Evolutionary conservation across 1,284 basidiomycete genomes (phyloP).

Genomic region (Trametes pubescens): DNA sequence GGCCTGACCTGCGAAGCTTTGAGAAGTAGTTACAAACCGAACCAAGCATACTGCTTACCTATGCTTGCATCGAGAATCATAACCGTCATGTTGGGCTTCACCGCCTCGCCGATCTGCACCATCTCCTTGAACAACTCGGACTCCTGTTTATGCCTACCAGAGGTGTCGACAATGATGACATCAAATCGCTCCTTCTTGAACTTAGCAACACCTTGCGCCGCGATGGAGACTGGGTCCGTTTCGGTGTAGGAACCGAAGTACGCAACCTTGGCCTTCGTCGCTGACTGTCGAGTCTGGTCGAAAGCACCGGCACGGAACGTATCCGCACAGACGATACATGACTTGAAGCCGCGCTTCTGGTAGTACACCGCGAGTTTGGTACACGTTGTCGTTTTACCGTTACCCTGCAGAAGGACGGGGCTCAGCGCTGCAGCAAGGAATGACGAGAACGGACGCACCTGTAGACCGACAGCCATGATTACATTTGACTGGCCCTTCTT

Average conservation of each 20-base stretch:
- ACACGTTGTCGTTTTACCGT: constrained; percentile 98
- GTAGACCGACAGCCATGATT: constrained; percentile 97
- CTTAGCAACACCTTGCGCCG: constrained; percentile 93
- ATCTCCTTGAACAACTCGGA: constrained; percentile 98
- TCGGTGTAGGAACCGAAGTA: constrained; percentile 99
- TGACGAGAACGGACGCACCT: constrained; percentile 56
- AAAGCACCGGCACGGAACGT: constrained; percentile 99
- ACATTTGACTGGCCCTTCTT: constrained; percentile 96
- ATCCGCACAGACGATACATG: constrained; percentile 99
- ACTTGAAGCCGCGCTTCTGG: constrained; percentile 96
- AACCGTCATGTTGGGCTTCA: constrained; percentile 94
- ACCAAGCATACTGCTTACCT: constrained; percentile 51
- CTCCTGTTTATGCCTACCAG: constrained; percentile 97
- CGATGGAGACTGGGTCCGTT: constrained; percentile 96
- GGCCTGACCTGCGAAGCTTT: constrained; percentile 79
- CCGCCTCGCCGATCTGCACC: constrained; percentile 94
- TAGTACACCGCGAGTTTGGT: constrained; percentile 98
- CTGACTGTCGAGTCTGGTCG: constrained; percentile 95
- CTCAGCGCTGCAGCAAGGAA: constrained; percentile 15
- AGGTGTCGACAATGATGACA: constrained; percentile 99
- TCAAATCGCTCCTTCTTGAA: constrained; percentile 99
- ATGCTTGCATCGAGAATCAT: constrained; percentile 90
- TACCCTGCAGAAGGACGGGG: constrained; percentile 66
- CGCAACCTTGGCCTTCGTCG: constrained; percentile 98
- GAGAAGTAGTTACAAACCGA: neutral